phyloP scores from a whole-genome alignment of 2,329 filamentous ascomycete genomes.

The Chalara sp. region DNA sequence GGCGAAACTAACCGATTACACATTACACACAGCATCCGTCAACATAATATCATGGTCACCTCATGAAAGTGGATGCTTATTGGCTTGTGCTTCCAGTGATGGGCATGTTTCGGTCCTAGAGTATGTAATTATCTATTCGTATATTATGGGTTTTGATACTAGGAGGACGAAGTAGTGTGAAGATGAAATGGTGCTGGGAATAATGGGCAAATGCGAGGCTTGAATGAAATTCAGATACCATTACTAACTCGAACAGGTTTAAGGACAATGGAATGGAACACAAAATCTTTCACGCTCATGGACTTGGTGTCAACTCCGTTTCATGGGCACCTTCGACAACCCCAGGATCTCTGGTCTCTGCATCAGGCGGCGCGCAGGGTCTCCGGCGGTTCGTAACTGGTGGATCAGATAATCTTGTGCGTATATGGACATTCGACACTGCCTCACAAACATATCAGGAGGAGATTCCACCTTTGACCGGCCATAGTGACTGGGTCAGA shows the following conservation, averaged over 20 bases:
- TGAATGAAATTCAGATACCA: too few species aligned
- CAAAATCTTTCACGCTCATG: conserved; percentile 84
- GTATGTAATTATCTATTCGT: conserved; percentile 10
- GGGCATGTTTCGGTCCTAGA: conserved; percentile 91
- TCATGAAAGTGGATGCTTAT: conserved; percentile 87
- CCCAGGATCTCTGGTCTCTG: conserved; percentile 79
- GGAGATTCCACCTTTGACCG: conserved; percentile 59
- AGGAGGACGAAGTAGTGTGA: background rate
- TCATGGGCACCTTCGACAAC: conserved; percentile 86
- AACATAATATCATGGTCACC: conserved; percentile 98
- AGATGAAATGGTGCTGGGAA: background rate
- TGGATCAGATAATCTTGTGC: conserved; percentile 87
- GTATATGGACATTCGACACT: conserved; percentile 80
- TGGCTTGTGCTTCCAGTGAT: conserved; percentile 91
- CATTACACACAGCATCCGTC: conserved; percentile 89
- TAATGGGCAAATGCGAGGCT: background rate
- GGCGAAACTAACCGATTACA: conserved; percentile 89
- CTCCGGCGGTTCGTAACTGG: conserved; percentile 88
- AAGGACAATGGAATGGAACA: conserved; percentile 93
- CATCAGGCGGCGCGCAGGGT: conserved; percentile 50
- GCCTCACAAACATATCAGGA: conserved; percentile 54
- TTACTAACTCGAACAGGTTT: conserved; percentile 41
- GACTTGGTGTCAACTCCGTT: conserved; percentile 90
- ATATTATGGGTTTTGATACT: background rate
- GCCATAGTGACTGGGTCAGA: conserved; percentile 93